phyloP scores from a whole-genome alignment of 1,139 yeast species.

The Yamadazyma mexicana region DNA sequence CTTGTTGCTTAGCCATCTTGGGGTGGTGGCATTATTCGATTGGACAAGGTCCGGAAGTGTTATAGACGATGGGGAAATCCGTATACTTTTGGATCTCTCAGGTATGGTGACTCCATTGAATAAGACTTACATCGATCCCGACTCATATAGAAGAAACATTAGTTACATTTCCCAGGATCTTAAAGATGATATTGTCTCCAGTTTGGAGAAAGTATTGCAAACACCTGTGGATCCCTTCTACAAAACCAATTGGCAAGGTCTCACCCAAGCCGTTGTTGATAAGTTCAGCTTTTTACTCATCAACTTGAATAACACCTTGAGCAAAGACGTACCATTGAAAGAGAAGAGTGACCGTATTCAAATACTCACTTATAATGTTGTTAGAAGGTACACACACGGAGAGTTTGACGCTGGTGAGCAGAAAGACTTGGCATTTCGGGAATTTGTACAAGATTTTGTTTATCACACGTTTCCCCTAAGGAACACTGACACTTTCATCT shows the following conservation, averaged over 20 bases:
- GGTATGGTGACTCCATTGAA: slow-evolving; percentile 51
- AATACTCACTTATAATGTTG: slow-evolving; percentile 24
- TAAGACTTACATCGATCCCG: slow-evolving; percentile 43
- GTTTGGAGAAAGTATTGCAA: slow-evolving; percentile 27
- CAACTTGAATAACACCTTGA: slow-evolving; percentile 26
- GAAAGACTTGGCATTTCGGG: slow-evolving; percentile 19
- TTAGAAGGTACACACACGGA: slow-evolving; percentile 35
- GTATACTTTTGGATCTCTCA: slow-evolving; percentile 51
- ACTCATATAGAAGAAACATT: slow-evolving; percentile 48
- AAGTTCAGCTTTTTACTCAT: slow-evolving; percentile 51
- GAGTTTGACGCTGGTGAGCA: slow-evolving; percentile 9
- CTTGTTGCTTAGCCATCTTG: slow-evolving; percentile 14
- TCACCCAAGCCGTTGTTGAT: slow-evolving; percentile 41
- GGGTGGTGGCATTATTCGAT: slow-evolving; percentile 33
- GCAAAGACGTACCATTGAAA: slow-evolving; percentile 3
- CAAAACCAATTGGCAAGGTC: slow-evolving; percentile 52
- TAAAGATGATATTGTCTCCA: slow-evolving; percentile 30
- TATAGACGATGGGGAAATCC: slow-evolving; percentile 44
- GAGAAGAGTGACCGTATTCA: slow-evolving; percentile 11
- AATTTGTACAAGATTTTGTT: slow-evolving; percentile 44
- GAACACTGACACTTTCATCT: slow-evolving; percentile 42
- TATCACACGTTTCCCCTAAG: slow-evolving; percentile 36
- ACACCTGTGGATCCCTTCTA: slow-evolving; percentile 30
- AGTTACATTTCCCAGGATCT: slow-evolving; percentile 32
- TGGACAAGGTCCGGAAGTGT: slow-evolving; percentile 41